Evolutionary conservation across 164 flowering plant genomes (phyloP).

Genomic region (Brasenia schreberi): DNA sequence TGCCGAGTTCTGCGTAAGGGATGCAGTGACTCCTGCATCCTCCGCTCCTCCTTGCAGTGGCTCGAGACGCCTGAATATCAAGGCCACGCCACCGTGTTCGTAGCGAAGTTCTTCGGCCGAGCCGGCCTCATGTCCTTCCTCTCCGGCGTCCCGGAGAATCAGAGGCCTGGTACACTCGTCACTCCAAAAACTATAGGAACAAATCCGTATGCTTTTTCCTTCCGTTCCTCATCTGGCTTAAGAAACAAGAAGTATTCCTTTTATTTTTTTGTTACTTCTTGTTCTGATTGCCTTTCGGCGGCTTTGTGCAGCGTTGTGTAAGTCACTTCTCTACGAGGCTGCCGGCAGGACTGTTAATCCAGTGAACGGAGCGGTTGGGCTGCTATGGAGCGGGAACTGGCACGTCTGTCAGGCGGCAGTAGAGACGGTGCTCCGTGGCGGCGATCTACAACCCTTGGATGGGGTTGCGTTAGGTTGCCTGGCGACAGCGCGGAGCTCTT

Average conservation of each 20-base stretch:
- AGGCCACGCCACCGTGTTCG: slow-evolving; percentile 71
- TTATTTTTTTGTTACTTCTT: background rate
- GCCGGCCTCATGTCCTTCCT: slow-evolving; percentile 72
- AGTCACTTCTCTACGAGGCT: slow-evolving; percentile 62
- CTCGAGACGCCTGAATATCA: slow-evolving; percentile 59
- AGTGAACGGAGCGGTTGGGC: slow-evolving; percentile 76
- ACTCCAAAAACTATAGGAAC: no score
- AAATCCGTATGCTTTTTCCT: no score
- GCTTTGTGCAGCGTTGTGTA: slow-evolving; percentile 41
- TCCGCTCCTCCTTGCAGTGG: slow-evolving; percentile 57
- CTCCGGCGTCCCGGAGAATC: slow-evolving; percentile 51
- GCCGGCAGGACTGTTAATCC: slow-evolving; percentile 86
- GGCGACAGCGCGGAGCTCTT: slow-evolving; percentile 6
- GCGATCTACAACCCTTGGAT: slow-evolving; percentile 32
- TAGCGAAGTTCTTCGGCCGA: slow-evolving; percentile 81
- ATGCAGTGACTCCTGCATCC: slow-evolving; percentile 61
- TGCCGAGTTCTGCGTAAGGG: slow-evolving; percentile 75
- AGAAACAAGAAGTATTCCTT: no score
- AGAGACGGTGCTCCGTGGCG: slow-evolving; percentile 62
- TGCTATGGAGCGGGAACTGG: slow-evolving; percentile 76
- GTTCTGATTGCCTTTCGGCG: no score
- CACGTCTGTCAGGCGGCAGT: slow-evolving; percentile 67
- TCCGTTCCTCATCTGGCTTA: no score
- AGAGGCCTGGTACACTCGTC: slow-evolving; percentile 34
- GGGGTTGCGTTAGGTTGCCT: slow-evolving; percentile 18